A percentile compares a stretch with the other conserved stretches of the same genome.
Conservation (phyloP, 257 asterid species). For the Solanum peruvianum region DNA sequence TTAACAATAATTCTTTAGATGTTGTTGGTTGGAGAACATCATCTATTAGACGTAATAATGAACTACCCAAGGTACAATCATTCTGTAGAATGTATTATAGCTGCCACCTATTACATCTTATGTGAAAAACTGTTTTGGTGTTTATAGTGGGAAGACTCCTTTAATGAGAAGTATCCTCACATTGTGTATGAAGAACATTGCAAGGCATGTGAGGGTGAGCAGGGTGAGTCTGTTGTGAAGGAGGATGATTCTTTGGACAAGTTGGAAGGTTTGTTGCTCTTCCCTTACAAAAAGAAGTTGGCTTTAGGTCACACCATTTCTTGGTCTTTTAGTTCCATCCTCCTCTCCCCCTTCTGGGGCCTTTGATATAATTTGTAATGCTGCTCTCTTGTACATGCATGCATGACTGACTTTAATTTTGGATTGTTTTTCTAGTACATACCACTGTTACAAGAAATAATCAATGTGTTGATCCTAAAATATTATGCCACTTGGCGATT, state of each 20-base stretch:
- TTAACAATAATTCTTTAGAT: conserved; percentile 37
- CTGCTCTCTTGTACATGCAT: not conserved
- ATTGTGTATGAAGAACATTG: conserved; percentile 89
- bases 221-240: conserved; percentile 23
- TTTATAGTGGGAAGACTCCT: conserved; percentile 75
- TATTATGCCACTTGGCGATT: not conserved
- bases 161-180: conserved; percentile 85
- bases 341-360: not conserved
- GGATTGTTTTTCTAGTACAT: not conserved
- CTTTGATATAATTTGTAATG: not conserved
- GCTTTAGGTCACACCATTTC: not conserved
- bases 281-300: not conserved
- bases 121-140: not conserved
- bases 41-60: conserved; percentile 79
- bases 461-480: not conserved
- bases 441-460: not conserved
- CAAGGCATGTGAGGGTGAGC: conserved; percentile 63
- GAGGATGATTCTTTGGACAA: conserved; percentile 48
- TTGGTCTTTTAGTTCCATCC: not conserved
- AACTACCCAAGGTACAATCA: conserved; percentile 73
- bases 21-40: conserved; percentile 99
- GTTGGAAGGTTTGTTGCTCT: conserved; percentile 66
- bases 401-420: not conserved
- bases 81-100: not conserved
- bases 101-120: not conserved